phyloP scores from a whole-genome alignment of 2,329 filamentous ascomycete species.

The Trichoderma cornu-damae region DNA sequence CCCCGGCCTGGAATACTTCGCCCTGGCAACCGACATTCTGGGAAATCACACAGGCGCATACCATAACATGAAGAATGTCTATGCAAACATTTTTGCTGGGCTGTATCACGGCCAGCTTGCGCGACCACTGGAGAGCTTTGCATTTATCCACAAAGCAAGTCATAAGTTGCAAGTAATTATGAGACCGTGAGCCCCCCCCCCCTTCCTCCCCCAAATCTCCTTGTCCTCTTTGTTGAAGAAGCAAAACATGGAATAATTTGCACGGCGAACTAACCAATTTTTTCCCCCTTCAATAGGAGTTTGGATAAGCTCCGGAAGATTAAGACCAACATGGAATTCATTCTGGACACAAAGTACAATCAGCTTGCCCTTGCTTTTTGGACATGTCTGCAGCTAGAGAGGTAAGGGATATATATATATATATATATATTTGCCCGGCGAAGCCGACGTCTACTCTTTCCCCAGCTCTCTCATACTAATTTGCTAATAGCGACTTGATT shows the following conservation, averaged over 20 bases:
- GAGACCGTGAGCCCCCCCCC: constrained; percentile 55
- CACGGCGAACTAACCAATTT: neutral
- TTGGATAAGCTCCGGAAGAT: constrained; percentile 44
- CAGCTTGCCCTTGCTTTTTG: constrained; percentile 75
- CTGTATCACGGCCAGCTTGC: constrained; percentile 86
- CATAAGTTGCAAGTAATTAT: constrained; percentile 65
- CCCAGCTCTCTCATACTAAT: constrained; percentile 15
- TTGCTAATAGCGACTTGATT: constrained; percentile 69
- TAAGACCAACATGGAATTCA: constrained; percentile 34
- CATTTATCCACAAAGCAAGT: constrained; percentile 53
- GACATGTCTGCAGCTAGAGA: constrained; percentile 91
- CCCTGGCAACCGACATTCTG: constrained; percentile 78
- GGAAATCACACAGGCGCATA: constrained; percentile 74
- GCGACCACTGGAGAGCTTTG: constrained; percentile 77
- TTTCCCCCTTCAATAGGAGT: constrained; percentile 43
- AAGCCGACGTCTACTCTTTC: neutral
- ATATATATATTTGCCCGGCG: too few relatives aligned
- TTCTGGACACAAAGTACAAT: constrained; percentile 48
- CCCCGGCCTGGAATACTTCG: constrained; percentile 86
- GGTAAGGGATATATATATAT: constrained; percentile 41
- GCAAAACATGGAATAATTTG: neutral
- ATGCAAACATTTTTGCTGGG: constrained; percentile 77
- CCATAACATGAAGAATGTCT: constrained; percentile 76
- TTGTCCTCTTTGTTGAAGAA: neutral
- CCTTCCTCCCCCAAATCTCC: too few relatives aligned